Conservation (phyloP, 352 stramenopile species). For the Phytophthora megakarya region DNA sequence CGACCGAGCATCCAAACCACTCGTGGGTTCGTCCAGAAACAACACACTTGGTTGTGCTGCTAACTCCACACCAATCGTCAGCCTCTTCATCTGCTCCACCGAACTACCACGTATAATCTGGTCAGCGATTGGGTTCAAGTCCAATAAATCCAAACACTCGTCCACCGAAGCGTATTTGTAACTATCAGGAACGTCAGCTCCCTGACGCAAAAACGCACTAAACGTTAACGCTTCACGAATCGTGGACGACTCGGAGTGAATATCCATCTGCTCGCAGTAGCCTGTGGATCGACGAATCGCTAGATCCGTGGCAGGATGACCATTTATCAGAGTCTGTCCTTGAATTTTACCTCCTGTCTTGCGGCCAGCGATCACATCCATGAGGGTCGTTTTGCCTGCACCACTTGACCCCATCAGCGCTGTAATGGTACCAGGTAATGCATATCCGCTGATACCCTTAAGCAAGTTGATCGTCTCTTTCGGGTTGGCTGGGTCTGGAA, state of each 20-base stretch:
- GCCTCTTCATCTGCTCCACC: slow-evolving; percentile 55
- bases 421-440: slow-evolving; percentile 27
- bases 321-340: slow-evolving; percentile 91
- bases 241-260: slow-evolving; percentile 77
- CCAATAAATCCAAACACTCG: slow-evolving; percentile 46
- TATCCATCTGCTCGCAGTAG: slow-evolving; percentile 82
- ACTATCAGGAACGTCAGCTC: slow-evolving; percentile 11
- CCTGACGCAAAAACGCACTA: slow-evolving; percentile 73
- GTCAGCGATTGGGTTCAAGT: slow-evolving; percentile 40
- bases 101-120: slow-evolving; percentile 47
- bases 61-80: slow-evolving; percentile 72
- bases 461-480: slow-evolving; percentile 5
- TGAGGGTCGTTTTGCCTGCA: slow-evolving; percentile 15
- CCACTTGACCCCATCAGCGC: slow-evolving; percentile 18
- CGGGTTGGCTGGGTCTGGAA: not conserved
- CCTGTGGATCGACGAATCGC: slow-evolving; percentile 39
- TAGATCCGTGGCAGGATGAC: slow-evolving; percentile 60
- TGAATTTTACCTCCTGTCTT: slow-evolving; percentile 86
- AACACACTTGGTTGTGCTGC: slow-evolving; percentile 86
- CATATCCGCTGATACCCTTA: slow-evolving; percentile 6
- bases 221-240: slow-evolving; percentile 89
- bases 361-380: slow-evolving; percentile 47
- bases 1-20: slow-evolving; percentile 84
- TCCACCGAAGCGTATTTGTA: slow-evolving; percentile 41
- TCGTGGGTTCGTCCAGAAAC: slow-evolving; percentile 90